A percentile compares a stretch with the other conserved stretches of the same genome.
Conservation (phyloP, 495 filamentous ascomycete genomes). For the Aspergillus biplanus region DNA sequence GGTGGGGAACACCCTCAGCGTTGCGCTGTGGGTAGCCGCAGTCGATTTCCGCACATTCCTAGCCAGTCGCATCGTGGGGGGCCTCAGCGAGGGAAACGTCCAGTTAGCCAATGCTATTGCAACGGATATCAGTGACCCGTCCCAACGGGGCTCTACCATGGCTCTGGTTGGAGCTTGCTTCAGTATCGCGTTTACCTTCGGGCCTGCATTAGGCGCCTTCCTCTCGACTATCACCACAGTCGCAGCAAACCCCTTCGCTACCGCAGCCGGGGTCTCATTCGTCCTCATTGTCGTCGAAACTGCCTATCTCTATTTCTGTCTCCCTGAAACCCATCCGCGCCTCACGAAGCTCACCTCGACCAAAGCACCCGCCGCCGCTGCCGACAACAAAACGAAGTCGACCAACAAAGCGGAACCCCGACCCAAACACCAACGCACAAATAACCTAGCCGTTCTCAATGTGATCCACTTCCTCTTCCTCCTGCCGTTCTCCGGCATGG, state of each 20-base stretch:
- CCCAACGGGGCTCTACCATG: constrained; percentile 85
- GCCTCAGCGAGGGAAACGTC: constrained; percentile 94
- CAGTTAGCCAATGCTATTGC: constrained; percentile 97
- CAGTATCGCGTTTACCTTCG: constrained; percentile 95
- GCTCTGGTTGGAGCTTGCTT: constrained; percentile 96
- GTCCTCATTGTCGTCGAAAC: constrained; percentile 84
- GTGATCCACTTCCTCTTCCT: constrained; percentile 87
- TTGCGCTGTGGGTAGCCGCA: constrained; percentile 90
- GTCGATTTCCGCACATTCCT: constrained; percentile 95
- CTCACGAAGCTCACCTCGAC: constrained; percentile 40
- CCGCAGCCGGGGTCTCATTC: constrained; percentile 83
- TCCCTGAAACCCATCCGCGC: constrained; percentile 85
- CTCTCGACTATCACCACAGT: constrained; percentile 75
- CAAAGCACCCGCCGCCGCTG: constrained; percentile 5
- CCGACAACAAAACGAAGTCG: neutral
- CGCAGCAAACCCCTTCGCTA: constrained; percentile 88
- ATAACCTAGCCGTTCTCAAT: constrained; percentile 83
- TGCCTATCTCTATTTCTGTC: constrained; percentile 77
- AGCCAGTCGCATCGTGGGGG: constrained; percentile 87
- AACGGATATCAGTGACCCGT: constrained; percentile 88
- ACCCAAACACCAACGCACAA: constrained; percentile 57
- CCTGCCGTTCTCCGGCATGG: constrained; percentile 95
- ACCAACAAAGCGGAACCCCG: constrained; percentile 10
- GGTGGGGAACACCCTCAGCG: constrained; percentile 90
- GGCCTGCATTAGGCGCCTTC: constrained; percentile 86